Evolutionary conservation across 129 eudicot genomes (phyloP).

Genomic region (Mikania micrantha): DNA sequence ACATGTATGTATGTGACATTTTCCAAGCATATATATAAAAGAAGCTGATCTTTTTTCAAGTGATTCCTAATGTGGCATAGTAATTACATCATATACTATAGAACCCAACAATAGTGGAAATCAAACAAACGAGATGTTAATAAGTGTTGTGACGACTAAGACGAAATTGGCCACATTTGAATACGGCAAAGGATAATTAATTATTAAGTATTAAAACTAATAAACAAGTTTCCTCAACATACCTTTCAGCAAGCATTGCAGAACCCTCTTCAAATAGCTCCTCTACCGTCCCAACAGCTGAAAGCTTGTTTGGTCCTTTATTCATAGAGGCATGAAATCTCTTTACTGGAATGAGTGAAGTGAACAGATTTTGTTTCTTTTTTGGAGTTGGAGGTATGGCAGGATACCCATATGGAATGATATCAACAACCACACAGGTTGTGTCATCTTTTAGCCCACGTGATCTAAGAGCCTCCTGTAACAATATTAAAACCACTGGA

Average conservation of each 20-base stretch:
- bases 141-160: too few relatives aligned
- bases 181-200: not conserved
- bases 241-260: slow-evolving; percentile 95
- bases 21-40: not conserved
- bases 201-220: not conserved
- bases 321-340: slow-evolving; percentile 41
- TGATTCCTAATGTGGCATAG: not conserved
- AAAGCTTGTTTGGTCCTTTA: slow-evolving; percentile 55
- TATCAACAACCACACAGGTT: slow-evolving; percentile 89
- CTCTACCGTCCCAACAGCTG: slow-evolving; percentile 78
- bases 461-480: slow-evolving; percentile 84
- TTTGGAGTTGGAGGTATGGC: slow-evolving; percentile 54
- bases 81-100: not conserved
- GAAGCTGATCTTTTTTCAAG: not conserved
- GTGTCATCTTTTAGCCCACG: slow-evolving; percentile 92
- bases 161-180: not conserved
- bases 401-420: slow-evolving; percentile 67
- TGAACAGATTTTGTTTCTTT: slow-evolving; percentile 67
- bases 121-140: too few relatives aligned
- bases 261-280: slow-evolving; percentile 96
- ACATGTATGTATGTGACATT: not conserved
- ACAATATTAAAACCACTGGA: not conserved
- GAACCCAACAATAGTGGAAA: not conserved
- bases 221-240: not conserved
- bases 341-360: slow-evolving; percentile 61